phyloP scores from a whole-genome alignment of 352 stramenopile genomes.

The Aphanomyces invadans region DNA sequence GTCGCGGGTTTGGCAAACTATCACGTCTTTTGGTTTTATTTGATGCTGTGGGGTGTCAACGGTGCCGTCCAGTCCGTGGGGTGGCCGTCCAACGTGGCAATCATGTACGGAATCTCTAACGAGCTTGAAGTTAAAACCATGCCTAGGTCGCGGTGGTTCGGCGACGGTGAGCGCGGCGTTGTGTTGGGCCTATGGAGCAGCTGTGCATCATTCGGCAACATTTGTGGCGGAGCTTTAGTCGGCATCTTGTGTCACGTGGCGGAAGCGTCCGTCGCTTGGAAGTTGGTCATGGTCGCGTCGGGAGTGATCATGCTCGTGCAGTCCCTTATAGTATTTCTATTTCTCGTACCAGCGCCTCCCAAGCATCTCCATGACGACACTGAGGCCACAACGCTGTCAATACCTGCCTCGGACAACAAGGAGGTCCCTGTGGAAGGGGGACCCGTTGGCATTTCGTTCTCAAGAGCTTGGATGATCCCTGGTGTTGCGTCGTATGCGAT shows the following conservation, averaged over 20 bases:
- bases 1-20: conserved; percentile 25
- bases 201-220: conserved; percentile 30
- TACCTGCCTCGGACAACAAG: not conserved
- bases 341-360: conserved; percentile 21
- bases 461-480: conserved; percentile 19
- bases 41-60: conserved; percentile 25
- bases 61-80: conserved; percentile 28
- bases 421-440: not conserved
- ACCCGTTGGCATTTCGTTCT: conserved; percentile 18
- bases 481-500: conserved; percentile 27
- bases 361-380: conserved; percentile 1
- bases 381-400: not conserved
- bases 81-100: conserved; percentile 28
- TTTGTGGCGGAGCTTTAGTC: conserved; percentile 25
- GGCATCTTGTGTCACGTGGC: not conserved
- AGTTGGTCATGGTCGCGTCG: conserved; percentile 15
- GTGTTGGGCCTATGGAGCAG: conserved; percentile 31
- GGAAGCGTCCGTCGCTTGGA: conserved; percentile 25
- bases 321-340: conserved; percentile 8
- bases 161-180: conserved; percentile 25
- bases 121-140: too few relatives aligned
- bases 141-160: conserved; percentile 28
- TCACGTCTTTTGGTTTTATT: conserved; percentile 29
- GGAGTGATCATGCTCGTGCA: conserved; percentile 23
- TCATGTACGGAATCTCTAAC: conserved; percentile 27